These are phyloP conservation scores for Phoenix dactylifera DNA, from an alignment of 176 grass and related monocot species.

Conservation along the genomic window DNA sequence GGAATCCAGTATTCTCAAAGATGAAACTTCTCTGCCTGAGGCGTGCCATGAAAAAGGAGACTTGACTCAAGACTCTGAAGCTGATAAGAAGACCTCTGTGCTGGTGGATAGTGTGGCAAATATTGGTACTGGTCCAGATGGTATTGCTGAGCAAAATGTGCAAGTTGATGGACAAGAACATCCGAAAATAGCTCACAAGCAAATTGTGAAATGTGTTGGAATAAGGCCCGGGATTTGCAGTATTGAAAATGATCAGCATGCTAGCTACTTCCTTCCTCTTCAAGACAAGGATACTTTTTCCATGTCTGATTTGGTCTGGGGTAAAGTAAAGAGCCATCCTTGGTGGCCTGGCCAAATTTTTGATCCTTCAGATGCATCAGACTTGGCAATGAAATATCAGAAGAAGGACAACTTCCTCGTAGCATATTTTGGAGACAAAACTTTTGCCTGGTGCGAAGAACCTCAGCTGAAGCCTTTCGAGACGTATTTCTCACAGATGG, in stretches of 20 bases:
- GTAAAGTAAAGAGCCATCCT: conserved; percentile 66
- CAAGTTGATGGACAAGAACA: not conserved
- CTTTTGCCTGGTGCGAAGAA: conserved; percentile 43
- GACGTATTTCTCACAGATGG: conserved; percentile 21
- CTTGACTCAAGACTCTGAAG: not conserved
- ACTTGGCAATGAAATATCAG: conserved; percentile 13
- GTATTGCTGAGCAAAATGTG: not conserved
- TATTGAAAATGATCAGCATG: conserved; percentile 8
- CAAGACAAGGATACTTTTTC: conserved; percentile 45
- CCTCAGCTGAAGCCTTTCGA: conserved; percentile 38
- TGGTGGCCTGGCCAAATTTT: conserved; percentile 87
- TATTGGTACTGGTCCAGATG: not conserved
- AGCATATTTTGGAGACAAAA: conserved; percentile 59
- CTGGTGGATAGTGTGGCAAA: not conserved
- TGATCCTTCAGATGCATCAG: conserved; percentile 46
- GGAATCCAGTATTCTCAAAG: too few species aligned
- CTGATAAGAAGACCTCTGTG: not conserved
- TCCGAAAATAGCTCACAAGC: not conserved
- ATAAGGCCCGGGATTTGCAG: not conserved
- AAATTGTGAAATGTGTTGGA: not conserved
- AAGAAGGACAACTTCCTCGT: conserved; percentile 31
- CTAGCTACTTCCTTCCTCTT: conserved; percentile 46
- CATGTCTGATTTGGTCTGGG: conserved; percentile 87
- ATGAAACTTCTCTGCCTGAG: too few species aligned
- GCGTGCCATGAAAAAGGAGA: too few species aligned